Evolutionary conservation across 2,329 filamentous ascomycete genomes (phyloP).

Genomic region (Cordyceps cateniannulata): DNA sequence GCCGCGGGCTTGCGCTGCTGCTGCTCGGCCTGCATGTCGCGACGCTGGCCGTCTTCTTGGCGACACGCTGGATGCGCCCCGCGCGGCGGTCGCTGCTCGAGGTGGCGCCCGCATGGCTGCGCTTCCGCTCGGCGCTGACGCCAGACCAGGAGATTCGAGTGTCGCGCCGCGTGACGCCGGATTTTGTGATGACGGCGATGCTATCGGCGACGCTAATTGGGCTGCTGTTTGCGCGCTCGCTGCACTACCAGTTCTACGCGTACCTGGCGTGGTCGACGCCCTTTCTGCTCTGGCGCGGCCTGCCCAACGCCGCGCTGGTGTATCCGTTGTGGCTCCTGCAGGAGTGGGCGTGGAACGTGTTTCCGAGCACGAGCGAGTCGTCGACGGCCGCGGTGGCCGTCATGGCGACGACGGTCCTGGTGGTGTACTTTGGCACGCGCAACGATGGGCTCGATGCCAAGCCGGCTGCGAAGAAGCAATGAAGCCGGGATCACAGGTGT

Average conservation of each 20-base stretch:
- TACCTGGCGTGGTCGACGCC: constrained; percentile 88
- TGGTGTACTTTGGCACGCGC: constrained; percentile 53
- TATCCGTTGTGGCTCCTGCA: constrained; percentile 68
- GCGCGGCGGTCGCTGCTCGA: constrained; percentile 50
- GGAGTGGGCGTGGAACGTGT: constrained; percentile 93
- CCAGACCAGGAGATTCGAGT: constrained; percentile 49
- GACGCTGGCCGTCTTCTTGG: constrained; percentile 61
- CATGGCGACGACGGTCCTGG: constrained; percentile 59
- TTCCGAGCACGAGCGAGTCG: constrained; percentile 62
- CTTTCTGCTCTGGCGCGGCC: constrained; percentile 76
- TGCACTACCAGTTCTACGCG: constrained; percentile 94
- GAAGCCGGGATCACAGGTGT: background rate
- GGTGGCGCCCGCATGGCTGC: constrained; percentile 42
- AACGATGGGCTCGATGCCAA: constrained; percentile 28
- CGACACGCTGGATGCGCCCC: constrained; percentile 66
- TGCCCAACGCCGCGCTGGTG: constrained; percentile 59
- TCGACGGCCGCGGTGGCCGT: constrained; percentile 61
- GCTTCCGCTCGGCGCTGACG: constrained; percentile 38
- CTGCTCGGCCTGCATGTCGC: constrained; percentile 60
- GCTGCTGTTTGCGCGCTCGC: constrained; percentile 75
- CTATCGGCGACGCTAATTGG: constrained; percentile 73
- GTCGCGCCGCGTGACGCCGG: constrained; percentile 54
- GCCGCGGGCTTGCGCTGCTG: constrained; percentile 56
- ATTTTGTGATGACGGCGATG: constrained; percentile 70
- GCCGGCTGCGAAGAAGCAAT: constrained; percentile 17